A percentile compares a stretch with the other conserved stretches of the same genome.
Evolutionary conservation across 129 eudicot species (phyloP).

Genomic region (Tagetes erecta): DNA sequence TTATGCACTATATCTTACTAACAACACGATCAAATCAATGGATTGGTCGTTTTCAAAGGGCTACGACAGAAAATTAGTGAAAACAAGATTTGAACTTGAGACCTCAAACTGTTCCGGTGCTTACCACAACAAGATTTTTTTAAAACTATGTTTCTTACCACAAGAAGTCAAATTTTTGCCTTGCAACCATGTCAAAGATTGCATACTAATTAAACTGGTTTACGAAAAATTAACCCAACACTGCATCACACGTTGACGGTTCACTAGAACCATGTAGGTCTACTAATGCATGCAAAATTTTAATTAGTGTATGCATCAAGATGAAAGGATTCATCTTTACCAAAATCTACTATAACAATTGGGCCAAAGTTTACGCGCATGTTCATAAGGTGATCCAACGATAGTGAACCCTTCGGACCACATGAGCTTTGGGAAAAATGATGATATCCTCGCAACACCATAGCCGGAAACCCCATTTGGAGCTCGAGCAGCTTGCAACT

Average conservation of each 20-base stretch:
- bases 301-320: background rate
- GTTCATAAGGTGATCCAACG: constrained; percentile 63
- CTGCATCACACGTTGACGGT: no score
- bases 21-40: no score
- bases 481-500: constrained; percentile 70
- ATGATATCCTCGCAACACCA: constrained; percentile 73
- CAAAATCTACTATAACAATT: constrained; percentile 51
- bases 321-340: constrained; percentile 36
- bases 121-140: no score
- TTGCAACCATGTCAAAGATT: no score
- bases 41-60: no score
- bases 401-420: constrained; percentile 96
- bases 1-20: background rate
- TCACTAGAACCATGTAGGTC: background rate
- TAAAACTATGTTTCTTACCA: no score
- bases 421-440: constrained; percentile 77
- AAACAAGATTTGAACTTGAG: no score
- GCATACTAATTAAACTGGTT: no score
- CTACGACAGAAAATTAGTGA: no score
- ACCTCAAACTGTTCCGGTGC: no score
- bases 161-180: no score
- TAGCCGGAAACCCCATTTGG: constrained; percentile 68
- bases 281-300: background rate
- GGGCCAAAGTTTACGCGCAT: constrained; percentile 90
- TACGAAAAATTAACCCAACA: no score